A percentile compares a stretch with the other conserved stretches of the same genome.
Conservation (phyloP, 1,284 basidiomycete species). For the Cryptococcus sp. region DNA sequence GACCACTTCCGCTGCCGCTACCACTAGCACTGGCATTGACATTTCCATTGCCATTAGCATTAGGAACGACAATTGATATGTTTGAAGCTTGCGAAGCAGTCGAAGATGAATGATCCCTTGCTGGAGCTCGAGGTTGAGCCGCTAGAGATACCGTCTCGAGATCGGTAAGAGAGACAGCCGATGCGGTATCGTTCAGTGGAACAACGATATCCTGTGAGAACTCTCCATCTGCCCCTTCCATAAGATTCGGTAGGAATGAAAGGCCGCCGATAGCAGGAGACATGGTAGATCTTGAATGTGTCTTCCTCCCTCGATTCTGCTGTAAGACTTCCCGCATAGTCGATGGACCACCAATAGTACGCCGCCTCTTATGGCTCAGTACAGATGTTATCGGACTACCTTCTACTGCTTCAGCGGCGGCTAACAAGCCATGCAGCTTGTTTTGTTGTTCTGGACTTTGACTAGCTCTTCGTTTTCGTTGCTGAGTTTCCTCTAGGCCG, state of each 20-base stretch:
- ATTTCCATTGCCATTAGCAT: not conserved
- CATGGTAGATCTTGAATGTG: conserved; percentile 13
- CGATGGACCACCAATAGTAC: conserved; percentile 32
- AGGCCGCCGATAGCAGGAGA: conserved; percentile 18
- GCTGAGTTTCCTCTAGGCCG: conserved; percentile 3
- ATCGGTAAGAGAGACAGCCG: not conserved
- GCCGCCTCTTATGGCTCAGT: conserved; percentile 33
- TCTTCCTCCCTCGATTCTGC: conserved; percentile 5
- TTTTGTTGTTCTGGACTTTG: conserved; percentile 26
- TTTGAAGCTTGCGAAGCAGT: conserved; percentile 25
- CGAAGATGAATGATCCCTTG: conserved; percentile 19
- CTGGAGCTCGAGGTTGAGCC: not conserved
- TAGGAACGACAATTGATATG: conserved; percentile 2
- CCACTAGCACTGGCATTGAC: not conserved
- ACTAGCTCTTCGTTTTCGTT: conserved; percentile 28
- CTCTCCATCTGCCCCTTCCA: conserved; percentile 23
- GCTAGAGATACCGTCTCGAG: conserved; percentile 15
- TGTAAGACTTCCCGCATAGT: conserved; percentile 20
- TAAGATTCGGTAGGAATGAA: conserved; percentile 13
- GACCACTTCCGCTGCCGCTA: conserved; percentile 7
- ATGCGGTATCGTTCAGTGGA: conserved; percentile 17
- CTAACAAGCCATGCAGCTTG: conserved; percentile 36
- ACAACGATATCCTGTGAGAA: conserved; percentile 11
- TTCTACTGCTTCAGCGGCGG: conserved; percentile 42
- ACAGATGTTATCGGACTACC: conserved; percentile 36